Percentiles rank a stretch among this genome's conserved stretches.
Conservation (phyloP, 306 rosid genomes). For the Ormosia semicastrata region DNA sequence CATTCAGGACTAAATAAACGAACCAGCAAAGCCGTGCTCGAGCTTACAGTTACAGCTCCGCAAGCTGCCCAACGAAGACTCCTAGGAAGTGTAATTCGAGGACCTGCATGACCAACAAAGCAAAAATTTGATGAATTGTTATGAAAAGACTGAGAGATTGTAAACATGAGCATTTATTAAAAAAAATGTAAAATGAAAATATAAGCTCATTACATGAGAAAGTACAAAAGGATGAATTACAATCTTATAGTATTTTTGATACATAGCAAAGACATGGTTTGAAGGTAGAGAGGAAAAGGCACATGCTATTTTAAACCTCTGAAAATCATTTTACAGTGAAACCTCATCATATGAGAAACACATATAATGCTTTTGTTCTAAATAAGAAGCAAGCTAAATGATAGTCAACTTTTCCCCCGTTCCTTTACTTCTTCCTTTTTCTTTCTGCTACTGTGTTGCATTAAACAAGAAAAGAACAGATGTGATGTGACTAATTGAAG, state of each 20-base stretch:
- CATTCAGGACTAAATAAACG: constrained; percentile 90
- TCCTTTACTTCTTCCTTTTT: neutral
- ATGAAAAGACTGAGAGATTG: neutral
- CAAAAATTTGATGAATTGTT: neutral
- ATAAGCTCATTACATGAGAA: neutral
- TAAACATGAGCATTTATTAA: neutral
- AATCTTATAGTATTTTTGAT: neutral
- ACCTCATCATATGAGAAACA: neutral
- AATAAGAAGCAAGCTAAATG: neutral
- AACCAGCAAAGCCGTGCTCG: constrained; percentile 84
- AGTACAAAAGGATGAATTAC: neutral
- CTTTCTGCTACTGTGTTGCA: neutral
- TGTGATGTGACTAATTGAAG: neutral
- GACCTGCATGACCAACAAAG: constrained; percentile 56
- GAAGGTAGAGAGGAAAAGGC: neutral
- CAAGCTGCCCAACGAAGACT: constrained; percentile 90
- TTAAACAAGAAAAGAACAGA: neutral
- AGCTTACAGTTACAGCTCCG: constrained; percentile 73
- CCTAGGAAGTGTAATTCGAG: constrained; percentile 78
- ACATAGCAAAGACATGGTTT: neutral
- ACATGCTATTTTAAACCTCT: neutral
- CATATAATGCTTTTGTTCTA: neutral
- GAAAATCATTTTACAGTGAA: neutral
- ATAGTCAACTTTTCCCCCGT: neutral
- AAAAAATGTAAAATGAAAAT: neutral